phyloP scores from a whole-genome alignment of 2,329 filamentous ascomycete genomes.

The Elsinoe arachidis region DNA sequence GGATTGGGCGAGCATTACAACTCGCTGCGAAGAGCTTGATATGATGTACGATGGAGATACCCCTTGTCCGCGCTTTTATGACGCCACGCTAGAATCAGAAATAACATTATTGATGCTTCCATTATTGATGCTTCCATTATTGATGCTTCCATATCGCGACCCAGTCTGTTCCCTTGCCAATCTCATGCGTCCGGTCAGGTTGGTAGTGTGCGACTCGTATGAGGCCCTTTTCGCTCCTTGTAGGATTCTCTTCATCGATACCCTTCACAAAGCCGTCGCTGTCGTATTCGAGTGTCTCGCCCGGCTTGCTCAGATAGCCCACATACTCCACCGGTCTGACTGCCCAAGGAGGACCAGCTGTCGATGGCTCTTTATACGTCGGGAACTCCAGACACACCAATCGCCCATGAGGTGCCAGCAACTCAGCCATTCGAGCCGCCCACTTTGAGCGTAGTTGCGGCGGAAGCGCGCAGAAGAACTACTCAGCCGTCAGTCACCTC shows the following conservation, averaged over 20 bases:
- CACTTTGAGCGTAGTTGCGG: slow-evolving; percentile 48
- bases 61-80: neutral
- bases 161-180: slow-evolving; percentile 44
- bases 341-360: slow-evolving; percentile 65
- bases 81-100: neutral
- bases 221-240: slow-evolving; percentile 35
- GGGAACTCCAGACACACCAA: slow-evolving; percentile 70
- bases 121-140: too few relatives aligned
- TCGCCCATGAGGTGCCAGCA: slow-evolving; percentile 44
- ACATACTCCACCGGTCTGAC: slow-evolving; percentile 61
- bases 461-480: slow-evolving; percentile 56
- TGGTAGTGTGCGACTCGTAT: slow-evolving; percentile 45
- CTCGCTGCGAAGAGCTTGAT: slow-evolving; percentile 49
- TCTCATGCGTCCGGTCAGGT: slow-evolving; percentile 48
- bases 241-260: slow-evolving; percentile 34
- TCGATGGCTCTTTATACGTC: slow-evolving; percentile 56
- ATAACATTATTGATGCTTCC: slow-evolving; percentile 29
- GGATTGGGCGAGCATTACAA: slow-evolving; percentile 97
- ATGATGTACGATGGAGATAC: neutral
- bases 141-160: slow-evolving; percentile 41
- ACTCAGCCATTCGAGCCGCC: slow-evolving; percentile 46
- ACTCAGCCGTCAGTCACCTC: neutral
- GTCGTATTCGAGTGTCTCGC: slow-evolving; percentile 56
- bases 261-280: slow-evolving; percentile 39
- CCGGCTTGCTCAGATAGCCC: slow-evolving; percentile 61